Evolutionary conservation across 1,284 basidiomycete species (phyloP).

Genomic region (Boletus hoseneyae): DNA sequence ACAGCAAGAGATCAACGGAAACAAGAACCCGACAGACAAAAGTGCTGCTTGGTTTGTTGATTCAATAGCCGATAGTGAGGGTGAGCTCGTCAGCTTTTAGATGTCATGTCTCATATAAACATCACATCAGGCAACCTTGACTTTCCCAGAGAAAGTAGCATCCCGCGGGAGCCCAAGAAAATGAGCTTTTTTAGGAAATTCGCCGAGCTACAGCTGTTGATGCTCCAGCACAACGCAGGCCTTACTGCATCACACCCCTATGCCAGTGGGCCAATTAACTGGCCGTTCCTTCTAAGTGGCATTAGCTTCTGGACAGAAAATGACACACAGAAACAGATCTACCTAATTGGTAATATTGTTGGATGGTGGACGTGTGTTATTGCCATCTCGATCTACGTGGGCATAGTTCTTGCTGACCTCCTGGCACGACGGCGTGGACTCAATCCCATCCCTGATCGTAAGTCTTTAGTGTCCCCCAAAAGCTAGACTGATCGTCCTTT

Average conservation of each 20-base stretch:
- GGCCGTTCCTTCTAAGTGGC: conserved; percentile 94
- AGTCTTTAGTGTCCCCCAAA: conserved; percentile 33
- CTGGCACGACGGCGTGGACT: conserved; percentile 83
- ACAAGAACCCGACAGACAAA: conserved; percentile 87
- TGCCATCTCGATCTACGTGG: conserved; percentile 83
- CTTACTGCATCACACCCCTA: conserved; percentile 95
- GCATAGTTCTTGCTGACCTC: conserved; percentile 86
- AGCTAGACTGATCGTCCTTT: conserved; percentile 8
- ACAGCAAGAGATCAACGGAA: conserved; percentile 98
- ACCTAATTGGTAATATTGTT: conserved; percentile 91
- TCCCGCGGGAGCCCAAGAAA: conserved; percentile 68
- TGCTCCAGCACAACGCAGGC: conserved; percentile 98
- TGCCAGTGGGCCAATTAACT: conserved; percentile 91
- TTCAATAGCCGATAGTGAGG: conserved; percentile 71
- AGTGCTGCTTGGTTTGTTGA: conserved; percentile 88
- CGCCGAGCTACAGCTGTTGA: conserved; percentile 87
- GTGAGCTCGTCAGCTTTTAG: conserved; percentile 41
- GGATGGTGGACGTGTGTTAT: conserved; percentile 95
- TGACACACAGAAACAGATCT: conserved; percentile 86
- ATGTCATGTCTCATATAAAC: not conserved
- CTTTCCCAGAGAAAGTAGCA: conserved; percentile 19
- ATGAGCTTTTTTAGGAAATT: conserved; percentile 96
- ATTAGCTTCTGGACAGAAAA: conserved; percentile 98
- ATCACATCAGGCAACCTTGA: conserved; percentile 15
- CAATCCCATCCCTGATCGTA: conserved; percentile 83